Evolutionary conservation across 306 rosid species (phyloP), one percentile per base, ranked within the genome.

Genomic region (Acacia melanoxylon): DNA sequence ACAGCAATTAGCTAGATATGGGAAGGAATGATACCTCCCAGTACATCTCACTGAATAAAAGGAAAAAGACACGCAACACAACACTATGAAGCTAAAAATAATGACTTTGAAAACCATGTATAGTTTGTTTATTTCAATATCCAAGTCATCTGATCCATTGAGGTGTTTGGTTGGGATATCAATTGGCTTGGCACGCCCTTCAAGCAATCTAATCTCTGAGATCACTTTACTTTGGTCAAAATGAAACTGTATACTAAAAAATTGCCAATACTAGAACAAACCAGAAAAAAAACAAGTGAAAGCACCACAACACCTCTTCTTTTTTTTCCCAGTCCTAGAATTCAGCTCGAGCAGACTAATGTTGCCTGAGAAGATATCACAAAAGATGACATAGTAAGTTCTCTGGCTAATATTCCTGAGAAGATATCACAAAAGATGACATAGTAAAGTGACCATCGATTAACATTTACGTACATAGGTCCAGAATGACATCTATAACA

Each of bases 261-360:
- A 81, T 66, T 61, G 62, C 72, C 65, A 62, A 40, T 16, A 22
- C 48, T 45, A 83, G 45, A 79, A 9, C 62, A 83, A 75, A 78
- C 63, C 49, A 51, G 44, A 78, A 52, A 37, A 49, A 76, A 83
- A 76, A 48, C 13, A 74, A 71, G 10, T 45, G 29, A 72, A 20
- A 46, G 83, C 56, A 70, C 44, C 81, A 63, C 84, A 61, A 93
- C 94, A 93, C 99, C 94, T 96, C 99, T 81, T 95, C 98, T 86
- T 96, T 96, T 86, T 96, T 93, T 85, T 96, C 98, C 99, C 97
- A 96, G 85, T 96, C 98, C 75, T 96, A 97, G 86, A 90, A 96
- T 86, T 96, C 99, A 82, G 99, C 98, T 62, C 97, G 93, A 75
- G 99, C 99, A 91, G 24, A 97, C 97, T 84, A 96, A 88, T 78